phyloP scores from a whole-genome alignment of 768 basidiomycete species.

The Omphalotus guepiniiformis region DNA sequence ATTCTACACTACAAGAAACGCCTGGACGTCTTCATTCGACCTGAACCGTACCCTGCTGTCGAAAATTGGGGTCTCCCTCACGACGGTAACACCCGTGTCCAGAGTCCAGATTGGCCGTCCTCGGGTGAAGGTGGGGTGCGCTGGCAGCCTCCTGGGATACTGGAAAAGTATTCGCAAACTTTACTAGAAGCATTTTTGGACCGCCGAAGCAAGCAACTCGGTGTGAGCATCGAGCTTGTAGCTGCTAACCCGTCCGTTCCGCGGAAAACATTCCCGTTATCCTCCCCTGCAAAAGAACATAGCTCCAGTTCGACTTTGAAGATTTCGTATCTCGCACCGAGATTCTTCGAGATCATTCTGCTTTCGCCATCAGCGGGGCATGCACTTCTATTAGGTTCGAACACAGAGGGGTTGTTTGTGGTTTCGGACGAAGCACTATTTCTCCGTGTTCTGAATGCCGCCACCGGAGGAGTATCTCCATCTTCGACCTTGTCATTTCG shows the following conservation, averaged over 20 bases:
- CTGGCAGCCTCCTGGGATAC: slow-evolving; percentile 17
- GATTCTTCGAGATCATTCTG: slow-evolving; percentile 45
- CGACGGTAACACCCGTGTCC: too few relatives aligned
- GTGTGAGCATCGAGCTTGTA: too few relatives aligned
- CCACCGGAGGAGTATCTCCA: not conserved
- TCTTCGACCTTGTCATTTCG: not conserved
- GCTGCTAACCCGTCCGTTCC: slow-evolving; percentile 17
- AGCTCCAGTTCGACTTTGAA: slow-evolving; percentile 23
- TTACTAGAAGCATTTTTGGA: too few relatives aligned
- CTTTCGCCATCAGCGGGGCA: too few relatives aligned
- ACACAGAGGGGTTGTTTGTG: slow-evolving; percentile 36
- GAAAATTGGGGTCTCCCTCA: too few relatives aligned
- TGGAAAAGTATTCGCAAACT: too few relatives aligned
- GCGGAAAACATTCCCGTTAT: too few relatives aligned
- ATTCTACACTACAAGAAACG: slow-evolving; percentile 55
- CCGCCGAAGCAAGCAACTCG: too few relatives aligned
- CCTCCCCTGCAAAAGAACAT: not conserved
- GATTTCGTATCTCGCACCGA: slow-evolving; percentile 41
- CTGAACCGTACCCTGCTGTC: slow-evolving; percentile 40
- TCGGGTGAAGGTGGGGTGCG: too few relatives aligned
- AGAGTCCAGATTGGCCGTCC: too few relatives aligned
- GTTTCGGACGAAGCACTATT: slow-evolving; percentile 34
- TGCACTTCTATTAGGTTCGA: too few relatives aligned
- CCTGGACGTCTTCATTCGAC: slow-evolving; percentile 54
- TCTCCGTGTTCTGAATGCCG: slow-evolving; percentile 24